phyloP scores from a whole-genome alignment of 805 yeast genomes.

The Cyberlindnera lachancei region DNA sequence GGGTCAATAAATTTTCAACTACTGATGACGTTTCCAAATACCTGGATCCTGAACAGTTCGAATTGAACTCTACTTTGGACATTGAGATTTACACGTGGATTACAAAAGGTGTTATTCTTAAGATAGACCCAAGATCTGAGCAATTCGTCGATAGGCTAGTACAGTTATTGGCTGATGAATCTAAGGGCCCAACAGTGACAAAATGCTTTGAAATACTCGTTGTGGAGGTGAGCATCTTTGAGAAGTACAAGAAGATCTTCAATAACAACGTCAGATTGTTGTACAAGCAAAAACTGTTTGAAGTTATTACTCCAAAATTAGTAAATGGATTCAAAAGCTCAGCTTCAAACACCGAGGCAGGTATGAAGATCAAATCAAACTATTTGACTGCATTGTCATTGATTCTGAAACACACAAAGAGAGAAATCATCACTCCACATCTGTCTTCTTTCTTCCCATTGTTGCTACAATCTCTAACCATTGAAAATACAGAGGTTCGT shows the following conservation, averaged over 20 bases:
- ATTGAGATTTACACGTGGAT: constrained; percentile 65
- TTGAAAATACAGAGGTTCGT: constrained; percentile 37
- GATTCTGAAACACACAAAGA: constrained; percentile 58
- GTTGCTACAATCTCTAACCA: constrained; percentile 52
- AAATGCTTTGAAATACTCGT: constrained; percentile 57
- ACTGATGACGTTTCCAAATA: constrained; percentile 2
- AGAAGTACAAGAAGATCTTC: constrained; percentile 36
- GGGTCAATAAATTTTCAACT: constrained; percentile 47
- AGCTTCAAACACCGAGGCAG: no score
- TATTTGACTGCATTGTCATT: constrained; percentile 62
- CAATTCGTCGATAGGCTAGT: constrained; percentile 29
- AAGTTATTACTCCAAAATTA: constrained; percentile 47
- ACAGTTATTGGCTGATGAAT: constrained; percentile 25
- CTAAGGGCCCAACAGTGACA: constrained; percentile 31
- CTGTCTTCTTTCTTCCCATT: constrained; percentile 62
- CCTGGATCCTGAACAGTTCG: background rate
- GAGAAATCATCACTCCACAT: constrained; percentile 56
- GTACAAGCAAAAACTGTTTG: constrained; percentile 77
- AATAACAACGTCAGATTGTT: constrained; percentile 57
- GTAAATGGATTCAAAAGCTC: constrained; percentile 36
- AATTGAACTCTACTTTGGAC: constrained; percentile 15
- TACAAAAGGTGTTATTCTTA: constrained; percentile 59
- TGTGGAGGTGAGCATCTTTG: constrained; percentile 56
- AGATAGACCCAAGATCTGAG: constrained; percentile 37
- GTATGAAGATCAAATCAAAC: constrained; percentile 34